Evolutionary conservation across 768 basidiomycete genomes (phyloP), one percentile per base, ranked within the genome.

Genomic region (Daedaleopsis nitida): DNA sequence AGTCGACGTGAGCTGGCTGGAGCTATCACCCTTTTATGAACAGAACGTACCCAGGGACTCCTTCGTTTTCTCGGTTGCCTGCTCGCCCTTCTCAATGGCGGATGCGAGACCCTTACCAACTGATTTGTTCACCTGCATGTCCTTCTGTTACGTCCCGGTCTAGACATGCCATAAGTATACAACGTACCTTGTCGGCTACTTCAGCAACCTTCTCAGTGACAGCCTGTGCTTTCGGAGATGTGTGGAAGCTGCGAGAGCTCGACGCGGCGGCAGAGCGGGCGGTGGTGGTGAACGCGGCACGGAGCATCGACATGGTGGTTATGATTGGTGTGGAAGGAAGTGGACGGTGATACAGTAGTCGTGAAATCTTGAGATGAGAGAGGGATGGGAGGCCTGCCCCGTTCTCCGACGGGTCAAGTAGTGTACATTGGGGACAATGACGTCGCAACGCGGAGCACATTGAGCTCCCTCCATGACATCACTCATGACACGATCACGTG

Each of bases 21-120:
- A 54, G 44, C 16, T 42, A 7, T 32, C 27, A 32, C 27, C 27
- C 27, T 3, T 32, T 3, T 32, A 7, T 32, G 4, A 7, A 57
- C 1, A 34, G 17, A 1, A 55, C 68, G 32, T 35, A 75, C 80
- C 73, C 5, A 80, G 48, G 0, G 72, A 72, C 59, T 75, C 65
- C 67, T 79, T 79, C 27, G 75, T 75, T 54, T 68, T 70, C 60
- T 75, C 74, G 8, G 75, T 74, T 3, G 70, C 78, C 59, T 73
- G 65, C 65, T 81, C 77, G 16, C 76, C 80, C 21, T 69, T 75
- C 62, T 78, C 80, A 55, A 81, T 76, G 6, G 74, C 78, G 2
- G 71, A 70, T 5, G 78, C 79, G n/a, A 80, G 66, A 17, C 73
- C 72, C 52, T 70, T 35, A 3, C 78, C 80, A 21, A 77, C 73